Evolutionary conservation across 345 rosid species (phyloP).

Genomic region (Eucalyptus regnans): DNA sequence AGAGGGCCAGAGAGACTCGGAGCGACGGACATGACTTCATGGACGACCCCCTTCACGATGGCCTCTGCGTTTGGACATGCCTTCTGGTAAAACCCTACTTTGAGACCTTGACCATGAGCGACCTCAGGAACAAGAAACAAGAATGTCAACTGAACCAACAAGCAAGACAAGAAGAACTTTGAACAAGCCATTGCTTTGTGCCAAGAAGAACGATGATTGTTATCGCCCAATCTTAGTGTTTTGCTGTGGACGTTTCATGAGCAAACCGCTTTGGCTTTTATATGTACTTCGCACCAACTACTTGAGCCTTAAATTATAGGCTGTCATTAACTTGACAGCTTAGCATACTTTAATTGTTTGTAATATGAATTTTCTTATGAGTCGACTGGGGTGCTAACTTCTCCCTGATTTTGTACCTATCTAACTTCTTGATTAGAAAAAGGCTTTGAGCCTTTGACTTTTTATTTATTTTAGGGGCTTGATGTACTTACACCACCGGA

Average conservation of each 20-base stretch:
- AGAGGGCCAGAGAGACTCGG: constrained; percentile 45
- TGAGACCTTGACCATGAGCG: constrained; percentile 7
- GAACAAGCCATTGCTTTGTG: neutral
- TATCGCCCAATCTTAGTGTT: neutral
- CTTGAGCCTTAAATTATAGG: neutral
- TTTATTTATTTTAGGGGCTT: neutral
- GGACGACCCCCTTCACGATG: constrained; percentile 14
- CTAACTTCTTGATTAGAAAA: neutral
- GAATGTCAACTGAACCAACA: constrained; percentile 10
- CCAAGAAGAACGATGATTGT: neutral
- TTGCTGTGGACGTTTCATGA: neutral
- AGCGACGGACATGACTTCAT: constrained; percentile 16
- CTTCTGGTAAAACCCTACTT: constrained; percentile 44
- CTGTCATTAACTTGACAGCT: neutral
- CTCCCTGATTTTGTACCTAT: neutral
- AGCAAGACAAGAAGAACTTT: neutral
- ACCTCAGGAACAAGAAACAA: constrained; percentile 3
- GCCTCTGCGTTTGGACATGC: constrained; percentile 42
- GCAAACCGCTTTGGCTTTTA: neutral
- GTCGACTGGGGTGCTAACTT: neutral
- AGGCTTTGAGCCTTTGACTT: neutral
- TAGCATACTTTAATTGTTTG: neutral
- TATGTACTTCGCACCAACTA: neutral
- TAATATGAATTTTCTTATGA: neutral
- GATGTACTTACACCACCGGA: neutral